Evolutionary conservation across 1,284 basidiomycete genomes (phyloP).

Genomic region (Cryptococcus hybrid): DNA sequence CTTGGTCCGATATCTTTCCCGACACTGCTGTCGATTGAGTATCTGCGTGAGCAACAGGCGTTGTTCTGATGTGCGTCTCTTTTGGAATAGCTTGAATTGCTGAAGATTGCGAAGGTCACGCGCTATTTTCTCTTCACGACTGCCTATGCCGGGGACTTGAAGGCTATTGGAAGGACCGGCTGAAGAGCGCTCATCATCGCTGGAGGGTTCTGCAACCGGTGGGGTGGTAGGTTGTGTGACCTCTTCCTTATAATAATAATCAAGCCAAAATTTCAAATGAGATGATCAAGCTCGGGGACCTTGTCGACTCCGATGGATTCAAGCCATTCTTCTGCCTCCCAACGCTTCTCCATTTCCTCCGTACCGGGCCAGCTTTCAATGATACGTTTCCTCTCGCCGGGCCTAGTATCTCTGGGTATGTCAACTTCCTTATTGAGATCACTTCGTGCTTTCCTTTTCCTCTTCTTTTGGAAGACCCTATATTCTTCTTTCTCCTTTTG

Average conservation of each 20-base stretch:
- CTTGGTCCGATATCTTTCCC: constrained; percentile 24
- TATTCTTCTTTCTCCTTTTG: neutral
- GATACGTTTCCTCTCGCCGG: neutral
- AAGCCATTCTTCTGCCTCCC: constrained; percentile 16
- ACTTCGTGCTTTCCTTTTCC: neutral
- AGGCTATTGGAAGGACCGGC: neutral
- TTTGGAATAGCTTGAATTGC: constrained; percentile 19
- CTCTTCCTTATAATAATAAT: neutral
- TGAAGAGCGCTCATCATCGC: neutral
- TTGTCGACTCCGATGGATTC: constrained; percentile 7
- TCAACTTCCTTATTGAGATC: neutral
- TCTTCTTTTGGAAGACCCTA: neutral
- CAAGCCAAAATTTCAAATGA: neutral
- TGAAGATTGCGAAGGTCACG: constrained; percentile 20
- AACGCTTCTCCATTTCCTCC: constrained; percentile 5
- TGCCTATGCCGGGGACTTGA: neutral
- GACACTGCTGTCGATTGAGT: constrained; percentile 15
- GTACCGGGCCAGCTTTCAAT: neutral
- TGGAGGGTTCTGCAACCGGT: neutral
- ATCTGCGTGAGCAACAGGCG: constrained; percentile 12
- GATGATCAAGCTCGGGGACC: neutral
- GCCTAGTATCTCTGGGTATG: neutral
- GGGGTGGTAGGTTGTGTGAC: neutral
- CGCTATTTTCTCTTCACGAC: constrained; percentile 7
- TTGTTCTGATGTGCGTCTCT: constrained; percentile 19